A percentile compares a stretch with the other conserved stretches of the same genome.
Evolutionary conservation across 164 flowering plant genomes (phyloP).

Genomic region (Nelumbo lutea): DNA sequence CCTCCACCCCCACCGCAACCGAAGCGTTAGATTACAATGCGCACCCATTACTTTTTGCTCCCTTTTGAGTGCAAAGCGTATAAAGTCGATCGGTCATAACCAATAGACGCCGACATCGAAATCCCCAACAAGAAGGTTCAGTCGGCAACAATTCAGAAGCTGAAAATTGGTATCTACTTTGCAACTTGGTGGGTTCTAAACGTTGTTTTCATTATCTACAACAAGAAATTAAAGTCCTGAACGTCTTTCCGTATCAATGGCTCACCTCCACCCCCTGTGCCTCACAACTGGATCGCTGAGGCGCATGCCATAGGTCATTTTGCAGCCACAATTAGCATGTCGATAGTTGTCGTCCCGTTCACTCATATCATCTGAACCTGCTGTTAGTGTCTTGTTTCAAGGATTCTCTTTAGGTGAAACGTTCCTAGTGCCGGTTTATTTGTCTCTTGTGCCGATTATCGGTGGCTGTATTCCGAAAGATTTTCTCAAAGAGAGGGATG

Average conservation of each 20-base stretch:
- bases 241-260: conserved; percentile 66
- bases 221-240: conserved; percentile 47
- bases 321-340: conserved; percentile 82
- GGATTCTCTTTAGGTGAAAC: conserved; percentile 67
- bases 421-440: conserved; percentile 50
- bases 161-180: conserved; percentile 49
- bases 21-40: no score
- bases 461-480: conserved; percentile 74
- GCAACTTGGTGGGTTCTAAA: conserved; percentile 69
- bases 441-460: conserved; percentile 67
- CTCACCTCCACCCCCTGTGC: conserved; percentile 24
- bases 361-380: conserved; percentile 91
- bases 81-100: conserved; percentile 34
- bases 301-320: conserved; percentile 92
- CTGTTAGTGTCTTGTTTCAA: conserved; percentile 78
- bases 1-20: no score
- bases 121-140: conserved; percentile 18
- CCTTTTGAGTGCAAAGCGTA: conserved; percentile 28
- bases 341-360: conserved; percentile 84
- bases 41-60: no score
- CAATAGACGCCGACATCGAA: conserved; percentile 29
- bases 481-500: conserved; percentile 67
- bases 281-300: conserved; percentile 56
- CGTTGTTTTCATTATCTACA: conserved; percentile 62
- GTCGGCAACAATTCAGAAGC: conserved; percentile 24